Conservation (phyloP, 176 grass and related monocot genomes). For the Oryza longistaminata region DNA sequence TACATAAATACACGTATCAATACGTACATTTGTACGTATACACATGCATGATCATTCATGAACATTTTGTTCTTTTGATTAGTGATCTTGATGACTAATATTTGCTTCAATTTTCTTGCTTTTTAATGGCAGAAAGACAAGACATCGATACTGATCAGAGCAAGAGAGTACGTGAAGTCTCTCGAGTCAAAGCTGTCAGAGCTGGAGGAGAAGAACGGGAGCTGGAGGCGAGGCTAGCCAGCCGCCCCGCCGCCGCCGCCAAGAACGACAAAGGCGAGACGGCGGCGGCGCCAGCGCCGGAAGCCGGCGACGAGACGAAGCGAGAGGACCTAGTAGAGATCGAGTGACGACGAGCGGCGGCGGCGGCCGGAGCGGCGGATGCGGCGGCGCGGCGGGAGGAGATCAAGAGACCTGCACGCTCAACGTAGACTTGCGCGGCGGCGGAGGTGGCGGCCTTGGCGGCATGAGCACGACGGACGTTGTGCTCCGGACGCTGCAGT, state of each 20-base stretch:
- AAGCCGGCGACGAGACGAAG: neutral
- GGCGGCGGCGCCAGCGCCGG: neutral
- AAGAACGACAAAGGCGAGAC: neutral
- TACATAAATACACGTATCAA: neutral
- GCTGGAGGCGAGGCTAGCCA: conserved; percentile 45
- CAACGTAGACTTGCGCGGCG: conserved; percentile 40
- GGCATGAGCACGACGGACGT: conserved; percentile 42
- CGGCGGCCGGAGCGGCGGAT: neutral
- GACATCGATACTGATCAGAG: conserved; percentile 70
- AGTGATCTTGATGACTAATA: too few relatives aligned
- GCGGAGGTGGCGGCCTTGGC: neutral
- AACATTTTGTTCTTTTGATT: neutral
- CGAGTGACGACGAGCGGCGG: conserved; percentile 33
- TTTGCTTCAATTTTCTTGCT: neutral
- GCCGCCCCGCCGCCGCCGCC: neutral
- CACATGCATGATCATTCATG: neutral
- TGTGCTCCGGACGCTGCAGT: conserved; percentile 49
- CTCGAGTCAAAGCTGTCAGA: conserved; percentile 57
- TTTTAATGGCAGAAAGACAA: conserved; percentile 67
- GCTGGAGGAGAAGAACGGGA: conserved; percentile 74
- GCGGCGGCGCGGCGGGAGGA: neutral
- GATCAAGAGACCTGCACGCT: conserved; percentile 36
- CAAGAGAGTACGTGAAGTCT: conserved; percentile 67
- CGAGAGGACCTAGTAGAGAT: conserved; percentile 33
- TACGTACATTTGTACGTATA: neutral